Conservation (phyloP, 306 rosid genomes). For the Rosa rugosa region DNA sequence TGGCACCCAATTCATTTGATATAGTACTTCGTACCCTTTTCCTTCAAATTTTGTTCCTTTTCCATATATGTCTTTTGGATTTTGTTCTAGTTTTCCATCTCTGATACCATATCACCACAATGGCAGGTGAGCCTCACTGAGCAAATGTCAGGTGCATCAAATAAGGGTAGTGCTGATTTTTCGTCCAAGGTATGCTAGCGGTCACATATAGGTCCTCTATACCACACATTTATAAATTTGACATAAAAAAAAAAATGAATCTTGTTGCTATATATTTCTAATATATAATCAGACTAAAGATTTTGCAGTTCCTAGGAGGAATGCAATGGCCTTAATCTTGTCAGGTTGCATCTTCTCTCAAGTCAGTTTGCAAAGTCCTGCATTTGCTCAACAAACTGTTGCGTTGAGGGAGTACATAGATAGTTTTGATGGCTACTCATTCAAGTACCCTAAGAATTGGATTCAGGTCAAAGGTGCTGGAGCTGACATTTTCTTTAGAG, state of each 20-base stretch:
- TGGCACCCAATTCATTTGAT: conserved; percentile 23
- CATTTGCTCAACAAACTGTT: conserved; percentile 50
- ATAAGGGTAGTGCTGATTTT: conserved; percentile 47
- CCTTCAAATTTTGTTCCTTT: background rate
- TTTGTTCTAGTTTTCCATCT: background rate
- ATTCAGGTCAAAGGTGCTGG: conserved; percentile 92
- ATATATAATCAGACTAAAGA: conserved; percentile 84
- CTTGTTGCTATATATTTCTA: conserved; percentile 32
- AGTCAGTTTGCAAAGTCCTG: conserved; percentile 17
- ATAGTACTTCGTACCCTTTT: conserved; percentile 22
- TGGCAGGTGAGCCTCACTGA: conserved; percentile 62
- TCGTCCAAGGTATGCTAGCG: conserved; percentile 67
- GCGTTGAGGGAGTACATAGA: conserved; percentile 72
- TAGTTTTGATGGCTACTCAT: conserved; percentile 85
- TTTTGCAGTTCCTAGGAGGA: conserved; percentile 89
- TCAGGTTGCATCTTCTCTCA: conserved; percentile 57
- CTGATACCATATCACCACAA: background rate
- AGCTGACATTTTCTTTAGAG: conserved; percentile 92
- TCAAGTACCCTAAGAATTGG: conserved; percentile 81
- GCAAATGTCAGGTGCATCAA: conserved; percentile 62
- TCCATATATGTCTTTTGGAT: background rate
- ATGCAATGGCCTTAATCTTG: conserved; percentile 70
- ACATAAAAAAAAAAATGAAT: background rate
- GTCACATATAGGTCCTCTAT: background rate
- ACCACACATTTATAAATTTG: background rate